Conservation (phyloP, 441 rosid species). For the Mallotus repandus region DNA sequence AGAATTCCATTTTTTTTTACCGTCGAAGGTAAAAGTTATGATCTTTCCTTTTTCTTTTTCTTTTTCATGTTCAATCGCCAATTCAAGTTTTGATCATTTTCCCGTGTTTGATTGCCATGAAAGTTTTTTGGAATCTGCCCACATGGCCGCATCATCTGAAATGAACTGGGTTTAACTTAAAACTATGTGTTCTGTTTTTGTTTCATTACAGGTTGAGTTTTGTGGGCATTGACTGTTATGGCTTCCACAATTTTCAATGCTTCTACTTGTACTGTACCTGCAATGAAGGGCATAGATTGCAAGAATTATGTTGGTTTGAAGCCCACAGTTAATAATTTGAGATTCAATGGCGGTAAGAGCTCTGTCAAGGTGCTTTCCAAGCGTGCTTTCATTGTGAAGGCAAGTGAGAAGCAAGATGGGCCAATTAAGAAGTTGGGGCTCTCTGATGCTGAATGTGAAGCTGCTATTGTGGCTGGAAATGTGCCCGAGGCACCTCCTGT, state of each 20-base stretch:
- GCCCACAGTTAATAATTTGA: slow-evolving; percentile 11
- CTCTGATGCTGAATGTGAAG: slow-evolving; percentile 83
- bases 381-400: slow-evolving; percentile 41
- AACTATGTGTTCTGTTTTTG: neutral
- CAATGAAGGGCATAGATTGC: slow-evolving; percentile 24
- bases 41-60: neutral
- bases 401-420: slow-evolving; percentile 47
- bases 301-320: slow-evolving; percentile 20
- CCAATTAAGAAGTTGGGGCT: slow-evolving; percentile 56
- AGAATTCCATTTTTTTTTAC: neutral
- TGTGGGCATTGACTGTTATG: slow-evolving; percentile 10
- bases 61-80: neutral
- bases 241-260: slow-evolving; percentile 24
- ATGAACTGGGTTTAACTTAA: neutral
- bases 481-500: slow-evolving; percentile 84
- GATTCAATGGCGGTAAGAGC: slow-evolving; percentile 19
- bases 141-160: no score
- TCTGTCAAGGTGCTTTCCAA: slow-evolving; percentile 22
- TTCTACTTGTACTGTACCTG: slow-evolving; percentile 18
- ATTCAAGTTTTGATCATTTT: neutral
- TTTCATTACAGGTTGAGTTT: neutral
- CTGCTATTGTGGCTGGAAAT: slow-evolving; percentile 78
- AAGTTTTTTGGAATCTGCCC: neutral
- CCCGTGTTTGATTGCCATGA: neutral
- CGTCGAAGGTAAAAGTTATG: slow-evolving; percentile 7